These are phyloP conservation scores for Didymellaceae sp. DNA, from an alignment of 2,329 filamentous ascomycete genomes.

Conservation along the genomic window DNA sequence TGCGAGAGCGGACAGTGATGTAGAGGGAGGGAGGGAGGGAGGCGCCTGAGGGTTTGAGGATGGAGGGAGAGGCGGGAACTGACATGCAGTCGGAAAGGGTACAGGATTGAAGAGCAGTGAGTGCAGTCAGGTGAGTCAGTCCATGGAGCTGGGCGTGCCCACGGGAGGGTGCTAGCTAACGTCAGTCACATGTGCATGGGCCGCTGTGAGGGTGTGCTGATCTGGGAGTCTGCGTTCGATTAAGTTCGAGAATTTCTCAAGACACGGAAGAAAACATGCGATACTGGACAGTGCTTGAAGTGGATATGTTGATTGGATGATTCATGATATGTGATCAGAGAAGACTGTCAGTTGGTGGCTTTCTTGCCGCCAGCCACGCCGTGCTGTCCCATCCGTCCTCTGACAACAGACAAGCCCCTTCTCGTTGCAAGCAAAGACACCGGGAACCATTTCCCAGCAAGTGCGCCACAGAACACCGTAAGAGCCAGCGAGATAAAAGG, in stretches of 20 bases:
- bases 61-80: too few species aligned
- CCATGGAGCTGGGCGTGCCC: too few species aligned
- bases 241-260: neutral
- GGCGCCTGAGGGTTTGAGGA: too few species aligned
- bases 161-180: too few species aligned
- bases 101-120: too few species aligned
- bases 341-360: constrained; percentile 4
- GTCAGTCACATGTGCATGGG: constrained; percentile 3
- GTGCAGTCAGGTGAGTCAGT: too few species aligned
- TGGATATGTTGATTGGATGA: constrained; percentile 11
- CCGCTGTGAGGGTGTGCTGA: neutral
- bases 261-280: too few species aligned
- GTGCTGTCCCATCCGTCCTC: neutral
- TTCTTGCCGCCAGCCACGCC: constrained; percentile 5
- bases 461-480: constrained; percentile 21
- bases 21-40: too few species aligned
- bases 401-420: neutral
- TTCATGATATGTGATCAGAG: neutral
- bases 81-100: too few species aligned
- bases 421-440: neutral
- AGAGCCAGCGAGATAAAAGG: too few species aligned
- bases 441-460: constrained; percentile 3
- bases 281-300: neutral
- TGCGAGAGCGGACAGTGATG: too few species aligned
- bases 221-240: neutral